Base-by-base conservation (phyloP, 768 basidiomycete species). In the Collybia nuda region DNA sequence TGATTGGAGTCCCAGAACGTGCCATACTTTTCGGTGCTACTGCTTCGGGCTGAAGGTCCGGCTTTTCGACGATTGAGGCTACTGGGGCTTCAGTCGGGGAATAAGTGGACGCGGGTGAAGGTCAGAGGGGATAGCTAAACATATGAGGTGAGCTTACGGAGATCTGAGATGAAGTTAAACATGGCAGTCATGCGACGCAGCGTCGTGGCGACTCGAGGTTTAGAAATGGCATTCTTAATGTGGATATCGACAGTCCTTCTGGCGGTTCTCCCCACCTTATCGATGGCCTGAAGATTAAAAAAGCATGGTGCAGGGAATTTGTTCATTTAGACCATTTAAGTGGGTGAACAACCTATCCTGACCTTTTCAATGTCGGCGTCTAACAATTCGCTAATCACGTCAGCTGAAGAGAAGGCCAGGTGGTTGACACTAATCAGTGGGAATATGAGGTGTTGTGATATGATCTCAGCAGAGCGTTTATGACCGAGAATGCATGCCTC, bases 381-480 rank as follows among this genome's bases (percentile, higher is more conserved):
- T 39, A 82, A 65, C 41, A 85, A 68, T 61, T 80, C 79, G 62
- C 74, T 66, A 50, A 89, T 67, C 39, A 77, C 66, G 53, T 87
- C 79, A 47, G 80, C 58, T 32, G 83, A 83, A 43, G 79, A 74
- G 67, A 90, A 86, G 2, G 84, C 78, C 55, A 89, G 67, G 64
- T 90, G 82, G 51, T 77, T 83, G 40, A 81, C 69, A 63, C 82
- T 88, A 62, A 92, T 84, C 52, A 91, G 74, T 6, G 90, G 90
- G 53, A 85, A 71, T 54, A 91, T 82, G 55, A 91, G 80, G 58
- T 92, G 90, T 55, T 77, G 85, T 53, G 90, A 91, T 45, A 92
- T 74, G 48, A 90, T 71, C 44, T 88, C 85, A 51, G 90, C 81
- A 29, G 88, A 86, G 26, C 67, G 58, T 64, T 75, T 84, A 62